Evolutionary conservation across 148 eudicot species (phyloP), one percentile per base, ranked within the genome.

Genomic region (Pharnaceum exiguum): DNA sequence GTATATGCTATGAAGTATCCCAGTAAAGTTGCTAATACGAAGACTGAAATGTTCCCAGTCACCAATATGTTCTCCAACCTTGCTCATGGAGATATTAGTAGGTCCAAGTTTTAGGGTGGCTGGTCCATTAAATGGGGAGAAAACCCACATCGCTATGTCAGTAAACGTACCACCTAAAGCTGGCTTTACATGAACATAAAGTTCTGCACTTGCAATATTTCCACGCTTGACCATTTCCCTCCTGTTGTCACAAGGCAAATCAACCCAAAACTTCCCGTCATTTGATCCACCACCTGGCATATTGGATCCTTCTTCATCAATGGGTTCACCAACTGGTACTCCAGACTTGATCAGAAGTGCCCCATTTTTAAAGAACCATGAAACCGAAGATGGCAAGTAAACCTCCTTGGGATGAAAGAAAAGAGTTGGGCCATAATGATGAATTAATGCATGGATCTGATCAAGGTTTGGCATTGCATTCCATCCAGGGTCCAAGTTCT

Each of bases 41-140:
- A 91, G 79, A 2, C 94, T 85, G 60, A 79, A 81, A 65, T 87
- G 98, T 68, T 91, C 98, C 98, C 98, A 88, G 17, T 91, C 98
- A 23, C 96, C 71, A 22, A 87, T 72, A 58, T 91, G 99, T 49
- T 76, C 85, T 25, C 99, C 99, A 2, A 87, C 65, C 60, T 70
- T 86, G 52, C 64, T 60, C 29, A 93, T 63, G 35, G 71, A 19
- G 4, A 75, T 5, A 48, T 78, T 75, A 63, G 67, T 63, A 8
- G 77, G 62, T 18, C 94, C 96, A 16, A 91, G 19, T 62, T 88
- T 91, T n/a, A 91, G 57, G 17, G 86, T 81, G 22, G 70, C 88
- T 19, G 90, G 86, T 18, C 98, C 98, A 30, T 91, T 91, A 36
- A 85, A 91, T 17, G 98, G 94, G 65, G 83, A 82, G 62, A 91